phyloP scores from a whole-genome alignment of 2,329 filamentous ascomycete genomes.

The Colletotrichum cordylinicola region DNA sequence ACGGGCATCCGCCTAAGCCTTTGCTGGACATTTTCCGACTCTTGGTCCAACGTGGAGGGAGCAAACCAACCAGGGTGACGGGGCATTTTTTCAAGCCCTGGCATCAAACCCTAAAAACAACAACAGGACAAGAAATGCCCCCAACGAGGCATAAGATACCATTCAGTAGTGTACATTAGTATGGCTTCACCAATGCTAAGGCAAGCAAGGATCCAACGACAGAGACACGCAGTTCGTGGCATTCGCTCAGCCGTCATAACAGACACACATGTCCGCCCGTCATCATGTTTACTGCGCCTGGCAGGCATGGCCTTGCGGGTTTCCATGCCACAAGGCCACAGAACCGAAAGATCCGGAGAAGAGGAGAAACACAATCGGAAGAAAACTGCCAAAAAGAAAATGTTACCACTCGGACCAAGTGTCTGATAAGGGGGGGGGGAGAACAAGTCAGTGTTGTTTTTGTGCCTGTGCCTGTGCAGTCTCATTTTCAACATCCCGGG shows the following conservation, averaged over 20 bases:
- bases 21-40: background rate
- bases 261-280: background rate
- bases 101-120: background rate
- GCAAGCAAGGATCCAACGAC: background rate
- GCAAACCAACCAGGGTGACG: background rate
- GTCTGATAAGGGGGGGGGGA: background rate
- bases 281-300: background rate
- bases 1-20: background rate
- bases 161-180: background rate
- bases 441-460: background rate
- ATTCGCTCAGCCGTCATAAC: background rate
- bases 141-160: background rate
- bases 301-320: background rate
- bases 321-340: background rate
- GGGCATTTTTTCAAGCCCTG: background rate
- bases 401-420: background rate
- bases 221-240: background rate
- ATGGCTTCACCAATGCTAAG: background rate
- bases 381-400: background rate
- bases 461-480: background rate
- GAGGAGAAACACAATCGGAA: background rate
- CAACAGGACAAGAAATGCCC: background rate
- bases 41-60: background rate
- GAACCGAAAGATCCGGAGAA: background rate
- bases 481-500: background rate